Evolutionary conservation across 176 grass and related monocot genomes (phyloP), one percentile per base, ranked within the genome.

Genomic region (Hsuehochloa calcarea): DNA sequence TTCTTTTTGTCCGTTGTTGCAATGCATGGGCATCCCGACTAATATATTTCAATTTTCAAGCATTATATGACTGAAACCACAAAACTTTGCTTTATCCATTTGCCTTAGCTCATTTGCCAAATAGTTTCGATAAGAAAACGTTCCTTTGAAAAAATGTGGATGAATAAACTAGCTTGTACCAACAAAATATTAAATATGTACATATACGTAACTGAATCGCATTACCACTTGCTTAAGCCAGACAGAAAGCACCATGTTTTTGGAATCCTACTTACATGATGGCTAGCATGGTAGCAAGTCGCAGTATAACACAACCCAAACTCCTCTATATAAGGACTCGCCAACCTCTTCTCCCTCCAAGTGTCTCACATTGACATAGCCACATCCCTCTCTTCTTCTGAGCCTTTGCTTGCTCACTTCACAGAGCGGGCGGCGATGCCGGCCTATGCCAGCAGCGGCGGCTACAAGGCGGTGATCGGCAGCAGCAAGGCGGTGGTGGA

Each of bases 401-500:
- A 51, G 19, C 40, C 54, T 31, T 46, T 25, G 15, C 12, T 72
- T 20, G 3, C 47, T 38, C 75, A 6, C 56, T 47, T 35, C 60
- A 26, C 20, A 70, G 50, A 85, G 82, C 0, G 13, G 40, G 10
- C 29, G 68, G 16, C 45, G 65, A 0, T 16, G 85, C 35, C 58
- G 77, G 20, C 54, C 10, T 4, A 4, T 35, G 29, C 69, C 17
- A 37, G 19, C 22, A 45, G 41, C 31, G 22, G 29, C 14, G 31
- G 4, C 19, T n/a, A 4, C 3, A 59, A 71, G 31, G 87, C 78
- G 43, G 79, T 74, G 38, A 15, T 68, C 1, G 46, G 34, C 58
- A 88, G 92, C 90, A 88, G 92, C 90, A 84, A 89, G 83, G 47
- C 59, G 54, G 90, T 91, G 80, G 95, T 97, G 68, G 81, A 80